Percentiles rank a stretch among this genome's conserved stretches.
phyloP scores from a whole-genome alignment of 768 basidiomycete genomes.

The Neoboletus magnificus region DNA sequence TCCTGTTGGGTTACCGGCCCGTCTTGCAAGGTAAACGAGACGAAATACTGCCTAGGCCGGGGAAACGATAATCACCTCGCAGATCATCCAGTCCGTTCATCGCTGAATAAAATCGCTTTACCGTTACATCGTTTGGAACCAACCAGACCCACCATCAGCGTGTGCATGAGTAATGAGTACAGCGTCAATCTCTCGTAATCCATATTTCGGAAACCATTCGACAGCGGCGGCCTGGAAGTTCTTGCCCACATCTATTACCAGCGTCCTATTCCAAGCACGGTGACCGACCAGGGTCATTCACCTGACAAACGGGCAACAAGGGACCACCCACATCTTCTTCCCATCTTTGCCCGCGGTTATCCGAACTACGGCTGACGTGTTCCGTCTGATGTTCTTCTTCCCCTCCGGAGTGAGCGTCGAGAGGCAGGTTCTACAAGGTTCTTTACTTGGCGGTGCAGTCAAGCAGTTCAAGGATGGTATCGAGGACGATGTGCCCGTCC shows the following conservation, averaged over 20 bases:
- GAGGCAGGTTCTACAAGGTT: conserved; percentile 61
- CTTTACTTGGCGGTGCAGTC: conserved; percentile 55
- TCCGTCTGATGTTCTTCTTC: conserved; percentile 80
- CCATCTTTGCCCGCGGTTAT: conserved; percentile 37
- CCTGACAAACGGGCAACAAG: neutral
- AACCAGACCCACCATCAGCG: conserved; percentile 55
- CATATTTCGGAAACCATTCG: conserved; percentile 68
- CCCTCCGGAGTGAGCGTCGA: conserved; percentile 67
- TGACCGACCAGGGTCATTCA: neutral
- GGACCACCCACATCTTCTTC: conserved; percentile 44
- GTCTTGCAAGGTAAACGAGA: conserved; percentile 2
- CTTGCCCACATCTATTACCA: conserved; percentile 84
- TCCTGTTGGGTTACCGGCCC: conserved; percentile 36
- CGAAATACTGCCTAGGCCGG: neutral
- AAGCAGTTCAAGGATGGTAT: conserved; percentile 72
- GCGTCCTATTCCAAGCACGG: conserved; percentile 46
- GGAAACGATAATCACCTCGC: conserved; percentile 48
- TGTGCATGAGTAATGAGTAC: conserved; percentile 87
- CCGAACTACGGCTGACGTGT: conserved; percentile 71
- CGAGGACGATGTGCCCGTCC: conserved; percentile 77
- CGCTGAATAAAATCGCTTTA: conserved; percentile 39
- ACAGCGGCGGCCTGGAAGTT: conserved; percentile 62
- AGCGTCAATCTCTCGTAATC: conserved; percentile 66
- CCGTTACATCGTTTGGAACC: neutral
- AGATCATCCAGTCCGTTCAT: conserved; percentile 91